These are phyloP conservation scores for Cunninghamia lanceolata DNA, from an alignment of 75 land plant genomes.

Conservation along the genomic window DNA sequence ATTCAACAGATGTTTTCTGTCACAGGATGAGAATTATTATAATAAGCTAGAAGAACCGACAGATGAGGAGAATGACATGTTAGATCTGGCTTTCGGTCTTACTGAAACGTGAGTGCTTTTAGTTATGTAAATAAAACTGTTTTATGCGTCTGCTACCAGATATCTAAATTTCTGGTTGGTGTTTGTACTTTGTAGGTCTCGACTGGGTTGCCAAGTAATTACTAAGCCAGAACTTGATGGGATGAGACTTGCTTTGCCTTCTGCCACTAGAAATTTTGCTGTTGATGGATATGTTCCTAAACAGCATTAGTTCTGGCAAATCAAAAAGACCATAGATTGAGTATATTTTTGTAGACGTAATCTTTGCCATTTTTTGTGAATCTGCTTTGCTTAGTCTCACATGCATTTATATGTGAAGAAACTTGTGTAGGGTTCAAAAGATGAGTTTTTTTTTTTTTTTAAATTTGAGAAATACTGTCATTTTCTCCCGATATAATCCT, in stretches of 20 bases:
- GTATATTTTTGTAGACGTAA: background rate
- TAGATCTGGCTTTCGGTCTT: slow-evolving; percentile 97
- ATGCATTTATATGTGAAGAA: background rate
- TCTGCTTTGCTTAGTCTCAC: background rate
- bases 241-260: slow-evolving; percentile 74
- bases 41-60: slow-evolving; percentile 85
- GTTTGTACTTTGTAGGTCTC: slow-evolving; percentile 77
- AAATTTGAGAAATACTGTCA: too few relatives aligned
- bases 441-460: too few relatives aligned
- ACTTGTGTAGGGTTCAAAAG: background rate
- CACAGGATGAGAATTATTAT: slow-evolving; percentile 76
- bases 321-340: background rate
- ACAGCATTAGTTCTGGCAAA: slow-evolving; percentile 46
- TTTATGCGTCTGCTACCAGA: background rate
- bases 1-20: background rate
- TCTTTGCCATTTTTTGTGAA: background rate
- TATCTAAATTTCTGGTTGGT: background rate
- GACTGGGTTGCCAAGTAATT: slow-evolving; percentile 90
- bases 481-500: too few relatives aligned
- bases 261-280: slow-evolving; percentile 92
- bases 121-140: background rate
- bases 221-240: slow-evolving; percentile 95
- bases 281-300: slow-evolving; percentile 92
- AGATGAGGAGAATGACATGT: slow-evolving; percentile 98
- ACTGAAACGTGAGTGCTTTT: slow-evolving; percentile 63